phyloP scores from a whole-genome alignment of 345 rosid genomes.

The Eutrema heterophyllum region DNA sequence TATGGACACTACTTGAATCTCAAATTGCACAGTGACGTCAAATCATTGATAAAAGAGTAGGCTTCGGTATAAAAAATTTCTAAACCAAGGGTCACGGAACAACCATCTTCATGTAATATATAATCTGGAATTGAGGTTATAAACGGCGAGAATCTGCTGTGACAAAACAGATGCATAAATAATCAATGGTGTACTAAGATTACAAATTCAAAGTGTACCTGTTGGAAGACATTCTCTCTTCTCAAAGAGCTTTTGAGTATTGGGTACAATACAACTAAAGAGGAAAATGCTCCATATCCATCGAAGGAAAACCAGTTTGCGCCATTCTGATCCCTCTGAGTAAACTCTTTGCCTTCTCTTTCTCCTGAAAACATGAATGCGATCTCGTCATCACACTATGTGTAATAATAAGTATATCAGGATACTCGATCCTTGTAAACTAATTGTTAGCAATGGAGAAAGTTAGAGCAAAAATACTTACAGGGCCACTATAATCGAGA shows the following conservation, averaged over 20 bases:
- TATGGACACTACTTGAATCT: background rate
- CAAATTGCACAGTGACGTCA: background rate
- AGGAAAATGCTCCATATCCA: conserved; percentile 75
- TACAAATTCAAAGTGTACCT: conserved; percentile 6
- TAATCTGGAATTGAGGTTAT: background rate
- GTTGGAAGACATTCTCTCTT: conserved; percentile 10
- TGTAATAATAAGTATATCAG: background rate
- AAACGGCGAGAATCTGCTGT: conserved; percentile 1
- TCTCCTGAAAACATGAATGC: conserved; percentile 56
- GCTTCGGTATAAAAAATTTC: background rate
- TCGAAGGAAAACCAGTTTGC: conserved; percentile 56
- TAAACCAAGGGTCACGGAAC: background rate
- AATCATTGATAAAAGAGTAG: background rate
- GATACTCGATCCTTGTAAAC: background rate
- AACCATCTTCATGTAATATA: background rate
- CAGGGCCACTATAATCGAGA: conserved; percentile 87
- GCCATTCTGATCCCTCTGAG: conserved; percentile 64
- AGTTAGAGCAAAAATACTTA: conserved; percentile 37
- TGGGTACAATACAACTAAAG: conserved; percentile 34
- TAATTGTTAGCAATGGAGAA: background rate
- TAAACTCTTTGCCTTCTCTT: conserved; percentile 81
- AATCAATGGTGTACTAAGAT: conserved; percentile 5
- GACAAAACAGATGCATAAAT: background rate
- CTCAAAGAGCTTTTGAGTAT: conserved; percentile 21
- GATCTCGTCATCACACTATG: background rate